Percentiles rank a stretch among this genome's conserved stretches.
Conservation (phyloP, 768 basidiomycete genomes). For the Mycena vulgaris region DNA sequence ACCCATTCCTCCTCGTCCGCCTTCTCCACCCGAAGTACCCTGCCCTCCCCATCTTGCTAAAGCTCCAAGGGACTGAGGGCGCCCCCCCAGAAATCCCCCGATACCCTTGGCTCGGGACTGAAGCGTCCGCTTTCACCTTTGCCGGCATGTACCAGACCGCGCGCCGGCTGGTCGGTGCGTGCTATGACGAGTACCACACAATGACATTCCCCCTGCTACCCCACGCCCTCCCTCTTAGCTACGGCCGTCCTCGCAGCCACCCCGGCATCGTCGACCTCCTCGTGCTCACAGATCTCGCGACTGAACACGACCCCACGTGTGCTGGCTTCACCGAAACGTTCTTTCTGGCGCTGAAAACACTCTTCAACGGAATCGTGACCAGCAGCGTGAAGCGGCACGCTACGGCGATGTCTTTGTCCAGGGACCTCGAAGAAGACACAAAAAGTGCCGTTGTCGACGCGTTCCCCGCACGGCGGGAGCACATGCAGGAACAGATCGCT, state of each 20-base stretch:
- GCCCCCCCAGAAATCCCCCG: neutral
- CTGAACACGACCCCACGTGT: conserved; percentile 8
- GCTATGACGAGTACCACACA: neutral
- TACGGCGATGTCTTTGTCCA: too few relatives aligned
- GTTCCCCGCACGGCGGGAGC: neutral
- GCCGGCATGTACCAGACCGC: neutral
- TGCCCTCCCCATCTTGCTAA: neutral
- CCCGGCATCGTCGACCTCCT: neutral
- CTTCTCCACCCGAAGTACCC: neutral
- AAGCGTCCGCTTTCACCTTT: neutral
- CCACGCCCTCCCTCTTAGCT: too few relatives aligned
- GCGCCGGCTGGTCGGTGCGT: neutral
- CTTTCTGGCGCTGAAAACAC: neutral
- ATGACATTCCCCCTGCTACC: neutral
- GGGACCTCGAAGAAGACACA: neutral
- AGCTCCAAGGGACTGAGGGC: neutral
- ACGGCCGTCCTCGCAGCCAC: too few relatives aligned
- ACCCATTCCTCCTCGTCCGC: neutral
- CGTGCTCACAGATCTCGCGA: conserved; percentile 5
- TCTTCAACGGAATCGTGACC: neutral
- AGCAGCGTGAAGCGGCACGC: neutral
- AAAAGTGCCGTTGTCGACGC: conserved; percentile 1
- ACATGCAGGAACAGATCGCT: neutral
- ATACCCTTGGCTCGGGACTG: neutral
- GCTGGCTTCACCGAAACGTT: neutral